Conservation (phyloP, 192 early-diverging fungal species). For the Podila verticillata region DNA sequence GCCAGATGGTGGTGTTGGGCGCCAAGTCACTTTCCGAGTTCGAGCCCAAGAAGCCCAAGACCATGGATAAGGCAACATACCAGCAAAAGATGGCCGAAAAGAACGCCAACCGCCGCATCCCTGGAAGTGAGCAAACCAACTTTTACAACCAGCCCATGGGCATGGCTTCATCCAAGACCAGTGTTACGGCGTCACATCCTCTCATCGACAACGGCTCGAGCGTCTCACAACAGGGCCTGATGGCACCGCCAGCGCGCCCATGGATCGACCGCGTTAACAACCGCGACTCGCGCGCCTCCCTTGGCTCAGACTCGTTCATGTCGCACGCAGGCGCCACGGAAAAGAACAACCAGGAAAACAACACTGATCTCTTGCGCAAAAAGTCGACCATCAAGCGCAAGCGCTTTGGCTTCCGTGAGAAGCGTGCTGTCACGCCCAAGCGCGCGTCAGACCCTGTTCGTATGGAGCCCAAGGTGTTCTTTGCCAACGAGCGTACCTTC, state of each 20-base stretch:
- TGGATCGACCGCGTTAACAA: conserved; percentile 47
- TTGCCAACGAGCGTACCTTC: conserved; percentile 91
- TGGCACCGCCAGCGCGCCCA: conserved; percentile 37
- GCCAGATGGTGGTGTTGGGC: conserved; percentile 5
- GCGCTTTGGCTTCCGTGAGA: conserved; percentile 43
- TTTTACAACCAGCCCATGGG: conserved; percentile 40
- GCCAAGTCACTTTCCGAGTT: conserved; percentile 49
- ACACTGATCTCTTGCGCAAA: conserved; percentile 34
- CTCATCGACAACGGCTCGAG: conserved; percentile 23
- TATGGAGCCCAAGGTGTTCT: conserved; percentile 87
- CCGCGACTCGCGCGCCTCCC: conserved; percentile 17
- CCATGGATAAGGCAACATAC: conserved; percentile 51
- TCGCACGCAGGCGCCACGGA: conserved; percentile 12
- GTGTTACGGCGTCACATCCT: conserved; percentile 25
- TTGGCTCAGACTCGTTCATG: conserved; percentile 29
- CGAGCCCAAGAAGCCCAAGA: conserved; percentile 49
- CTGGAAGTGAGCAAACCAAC: conserved; percentile 10
- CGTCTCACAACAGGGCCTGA: conserved; percentile 24
- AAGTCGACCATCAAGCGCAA: conserved; percentile 48
- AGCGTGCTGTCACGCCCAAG: conserved; percentile 49
- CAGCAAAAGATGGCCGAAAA: conserved; percentile 47
- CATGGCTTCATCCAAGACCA: conserved; percentile 18
- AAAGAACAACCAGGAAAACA: background rate
- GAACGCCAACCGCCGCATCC: conserved; percentile 33
- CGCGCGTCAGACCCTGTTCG: conserved; percentile 63